Evolutionary conservation across 441 rosid genomes (phyloP).

Genomic region (Bocquillonia castaneifolia): DNA sequence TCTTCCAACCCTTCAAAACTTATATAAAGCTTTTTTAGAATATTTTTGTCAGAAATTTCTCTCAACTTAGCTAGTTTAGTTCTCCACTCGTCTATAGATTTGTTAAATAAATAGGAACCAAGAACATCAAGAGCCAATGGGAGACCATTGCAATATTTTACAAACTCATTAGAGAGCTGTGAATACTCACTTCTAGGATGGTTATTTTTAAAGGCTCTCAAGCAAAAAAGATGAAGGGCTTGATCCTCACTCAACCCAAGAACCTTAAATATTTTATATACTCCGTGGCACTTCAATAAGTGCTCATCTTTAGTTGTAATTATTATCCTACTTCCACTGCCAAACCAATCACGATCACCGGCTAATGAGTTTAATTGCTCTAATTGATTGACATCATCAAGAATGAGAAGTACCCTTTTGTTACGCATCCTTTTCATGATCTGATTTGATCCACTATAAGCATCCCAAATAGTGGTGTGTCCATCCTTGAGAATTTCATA

Average conservation of each 20-base stretch:
- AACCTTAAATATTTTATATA: conserved; percentile 11
- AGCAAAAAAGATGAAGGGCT: conserved; percentile 9
- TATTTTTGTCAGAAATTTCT: background rate
- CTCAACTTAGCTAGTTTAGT: background rate
- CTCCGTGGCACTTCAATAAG: background rate
- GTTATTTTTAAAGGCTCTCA: conserved; percentile 5
- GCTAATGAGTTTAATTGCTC: background rate
- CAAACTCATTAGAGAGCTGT: background rate
- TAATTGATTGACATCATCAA: conserved; percentile 10
- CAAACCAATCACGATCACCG: background rate
- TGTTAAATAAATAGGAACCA: conserved; percentile 15
- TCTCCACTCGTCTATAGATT: conserved; percentile 2
- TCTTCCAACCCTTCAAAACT: conserved; percentile 11
- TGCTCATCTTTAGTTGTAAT: conserved; percentile 14
- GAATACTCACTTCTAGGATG: background rate
- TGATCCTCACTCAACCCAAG: background rate
- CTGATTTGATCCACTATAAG: background rate
- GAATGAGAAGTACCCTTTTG: conserved; percentile 1
- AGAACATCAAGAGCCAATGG: conserved; percentile 23
- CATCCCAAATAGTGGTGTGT: background rate
- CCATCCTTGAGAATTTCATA: background rate
- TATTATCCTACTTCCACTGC: conserved; percentile 5
- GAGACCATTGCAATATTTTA: conserved; percentile 4
- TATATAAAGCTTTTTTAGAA: background rate
- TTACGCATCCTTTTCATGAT: background rate